Conservation (phyloP, 257 asterid genomes). For the Nicotiana noctiflora region DNA sequence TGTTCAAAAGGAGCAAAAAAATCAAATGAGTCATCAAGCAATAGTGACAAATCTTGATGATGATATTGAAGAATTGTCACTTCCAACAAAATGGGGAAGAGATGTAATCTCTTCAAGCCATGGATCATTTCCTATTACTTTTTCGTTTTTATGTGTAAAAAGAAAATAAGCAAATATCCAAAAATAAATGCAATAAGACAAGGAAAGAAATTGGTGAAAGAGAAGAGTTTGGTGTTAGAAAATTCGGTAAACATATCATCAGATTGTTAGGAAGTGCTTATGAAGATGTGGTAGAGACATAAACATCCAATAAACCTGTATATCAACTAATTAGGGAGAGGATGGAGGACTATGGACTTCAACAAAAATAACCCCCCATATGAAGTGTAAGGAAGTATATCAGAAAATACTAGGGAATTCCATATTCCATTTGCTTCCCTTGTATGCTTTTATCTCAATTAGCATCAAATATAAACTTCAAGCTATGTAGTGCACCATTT, state of each 20-base stretch:
- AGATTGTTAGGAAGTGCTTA: neutral
- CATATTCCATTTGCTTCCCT: neutral
- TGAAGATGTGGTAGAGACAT: neutral
- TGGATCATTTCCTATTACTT: neutral
- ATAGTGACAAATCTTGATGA: too few relatives aligned
- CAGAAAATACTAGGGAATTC: neutral
- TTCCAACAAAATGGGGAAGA: too few relatives aligned
- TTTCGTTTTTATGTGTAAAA: neutral
- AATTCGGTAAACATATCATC: neutral
- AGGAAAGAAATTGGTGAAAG: neutral
- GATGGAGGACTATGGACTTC: neutral
- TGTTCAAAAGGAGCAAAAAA: too few relatives aligned
- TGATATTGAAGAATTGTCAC: too few relatives aligned
- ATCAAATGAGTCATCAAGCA: too few relatives aligned
- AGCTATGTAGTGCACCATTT: neutral
- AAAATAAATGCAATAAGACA: neutral
- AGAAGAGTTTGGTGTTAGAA: neutral
- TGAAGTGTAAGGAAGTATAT: neutral
- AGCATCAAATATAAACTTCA: neutral
- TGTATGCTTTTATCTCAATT: neutral
- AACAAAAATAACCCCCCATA: neutral
- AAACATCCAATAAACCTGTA: neutral
- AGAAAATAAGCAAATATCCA: neutral
- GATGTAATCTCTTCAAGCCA: too few relatives aligned
- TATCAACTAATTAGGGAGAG: neutral